These are phyloP conservation scores for Colletotrichum salicis DNA, from an alignment of 2,329 filamentous ascomycete genomes.

Conservation along the genomic window DNA sequence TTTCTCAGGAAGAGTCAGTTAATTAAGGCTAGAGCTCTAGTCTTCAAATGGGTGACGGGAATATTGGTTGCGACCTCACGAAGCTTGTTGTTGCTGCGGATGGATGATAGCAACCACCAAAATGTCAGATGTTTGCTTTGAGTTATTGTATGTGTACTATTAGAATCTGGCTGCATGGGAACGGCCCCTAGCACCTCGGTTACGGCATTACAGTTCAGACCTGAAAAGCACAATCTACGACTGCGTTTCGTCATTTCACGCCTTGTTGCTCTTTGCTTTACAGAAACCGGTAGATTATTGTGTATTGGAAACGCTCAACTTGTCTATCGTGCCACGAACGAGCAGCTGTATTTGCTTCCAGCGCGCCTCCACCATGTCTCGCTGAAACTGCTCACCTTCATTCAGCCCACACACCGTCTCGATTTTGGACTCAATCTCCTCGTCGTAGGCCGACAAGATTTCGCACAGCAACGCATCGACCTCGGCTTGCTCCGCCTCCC, in stretches of 20 bases:
- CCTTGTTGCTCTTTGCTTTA: not conserved
- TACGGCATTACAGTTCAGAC: conserved; percentile 28
- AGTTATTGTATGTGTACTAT: conserved; percentile 27
- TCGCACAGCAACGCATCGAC: conserved; percentile 50
- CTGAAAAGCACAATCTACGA: conserved; percentile 5
- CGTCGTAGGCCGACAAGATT: conserved; percentile 51
- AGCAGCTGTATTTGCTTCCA: conserved; percentile 57
- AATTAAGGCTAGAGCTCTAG: not conserved
- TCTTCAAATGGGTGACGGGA: not conserved
- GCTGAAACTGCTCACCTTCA: conserved; percentile 47
- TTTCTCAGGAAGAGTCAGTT: not conserved
- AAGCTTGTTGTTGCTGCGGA: not conserved
- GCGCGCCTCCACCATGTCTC: conserved; percentile 48
- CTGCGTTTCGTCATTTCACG: not conserved
- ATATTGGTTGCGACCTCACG: not conserved
- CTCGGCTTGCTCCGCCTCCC: conserved; percentile 51
- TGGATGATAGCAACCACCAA: not conserved
- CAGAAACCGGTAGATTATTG: not conserved
- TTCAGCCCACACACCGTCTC: conserved; percentile 43
- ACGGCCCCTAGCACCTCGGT: conserved; percentile 1
- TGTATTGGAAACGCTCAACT: conserved; percentile 18
- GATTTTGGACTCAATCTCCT: conserved; percentile 45
- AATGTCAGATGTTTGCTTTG: not conserved
- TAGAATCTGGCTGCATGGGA: conserved; percentile 21
- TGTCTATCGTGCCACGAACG: conserved; percentile 49